Evolutionary conservation across 176 grass and related monocot species (phyloP), one percentile per base, ranked within the genome.

Genomic region (Tuctoria greenei): DNA sequence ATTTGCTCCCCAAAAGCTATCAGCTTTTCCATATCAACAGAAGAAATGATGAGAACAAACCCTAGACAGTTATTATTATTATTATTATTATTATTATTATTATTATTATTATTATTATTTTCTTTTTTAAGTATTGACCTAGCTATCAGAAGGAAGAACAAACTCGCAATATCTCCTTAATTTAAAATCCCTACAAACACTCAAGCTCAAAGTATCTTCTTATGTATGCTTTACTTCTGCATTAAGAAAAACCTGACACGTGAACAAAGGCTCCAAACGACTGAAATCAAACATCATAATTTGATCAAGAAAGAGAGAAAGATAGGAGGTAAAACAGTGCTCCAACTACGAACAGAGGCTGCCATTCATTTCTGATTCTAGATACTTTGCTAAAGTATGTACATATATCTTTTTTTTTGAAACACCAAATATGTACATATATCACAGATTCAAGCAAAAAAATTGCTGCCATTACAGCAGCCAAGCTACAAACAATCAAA

Each of bases 371-470:
- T 72, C 41, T 66, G 27, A 42, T 70, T 81, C 55, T 55, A 28
- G 58, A 16, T 73, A 31, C 68, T 58, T 62, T 59, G 36, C 21
- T 42, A 67, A 65, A 41, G 21, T 66, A 80, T 75, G 16, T 81
- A 73, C n/a, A n/a, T n/a, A n/a, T n/a, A n/a, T n/a, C n/a, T n/a
- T n/a, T n/a, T n/a, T n/a, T n/a, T n/a, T n/a, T n/a, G n/a, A n/a
- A n/a, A n/a, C n/a, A n/a, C n/a, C n/a, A n/a, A n/a, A n/a, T n/a
- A n/a, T n/a, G n/a, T n/a, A n/a, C 50, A 67, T 62, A 67, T 66
- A 62, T 87, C 43, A 63, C 74, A 74, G 25, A 44, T 45, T 62
- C 52, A 68, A 36, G 21, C 7, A 11, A 16, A 72, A 87, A 87
- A 79, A 68, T 26, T 61, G 75, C 31, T 73, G 42, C 61, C 15